Percentiles rank a stretch among this genome's conserved stretches.
Evolutionary conservation across 1,284 basidiomycete species (phyloP).

Genomic region (Tranzscheliella williamsii): DNA sequence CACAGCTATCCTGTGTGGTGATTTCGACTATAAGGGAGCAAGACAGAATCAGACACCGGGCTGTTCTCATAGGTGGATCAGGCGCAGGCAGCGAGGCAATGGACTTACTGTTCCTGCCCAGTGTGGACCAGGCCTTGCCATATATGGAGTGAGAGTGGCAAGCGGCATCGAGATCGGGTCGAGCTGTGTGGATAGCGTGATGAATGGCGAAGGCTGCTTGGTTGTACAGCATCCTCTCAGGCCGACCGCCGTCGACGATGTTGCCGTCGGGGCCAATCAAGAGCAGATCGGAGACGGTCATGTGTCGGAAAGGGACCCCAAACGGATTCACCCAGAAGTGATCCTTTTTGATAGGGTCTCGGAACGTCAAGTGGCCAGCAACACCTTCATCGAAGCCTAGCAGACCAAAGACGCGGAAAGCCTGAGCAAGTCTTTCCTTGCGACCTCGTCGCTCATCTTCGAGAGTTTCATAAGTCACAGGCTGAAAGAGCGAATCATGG

Average conservation of each 20-base stretch:
- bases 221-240: slow-evolving; percentile 45
- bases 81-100: no score
- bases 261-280: slow-evolving; percentile 45
- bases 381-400: slow-evolving; percentile 69
- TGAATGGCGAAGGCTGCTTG: slow-evolving; percentile 67
- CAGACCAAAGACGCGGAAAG: slow-evolving; percentile 67
- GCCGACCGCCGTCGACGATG: slow-evolving; percentile 44
- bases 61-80: no score
- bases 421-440: slow-evolving; percentile 67
- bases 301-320: slow-evolving; percentile 42
- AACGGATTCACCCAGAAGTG: slow-evolving; percentile 65
- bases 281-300: slow-evolving; percentile 44
- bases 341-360: slow-evolving; percentile 66
- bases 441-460: slow-evolving; percentile 65
- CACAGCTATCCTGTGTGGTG: slow-evolving; percentile 61
- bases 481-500: slow-evolving; percentile 6
- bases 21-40: slow-evolving; percentile 59
- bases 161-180: slow-evolving; percentile 70
- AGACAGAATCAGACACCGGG: neutral
- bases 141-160: slow-evolving; percentile 70
- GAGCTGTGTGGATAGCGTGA: slow-evolving; percentile 68
- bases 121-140: slow-evolving; percentile 69
- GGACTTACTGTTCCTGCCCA: slow-evolving; percentile 65
- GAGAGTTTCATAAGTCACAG: slow-evolving; percentile 62
- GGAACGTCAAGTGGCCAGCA: slow-evolving; percentile 68